Base-by-base conservation (phyloP, 805 yeast genomes). In the Candida ovalis region DNA sequence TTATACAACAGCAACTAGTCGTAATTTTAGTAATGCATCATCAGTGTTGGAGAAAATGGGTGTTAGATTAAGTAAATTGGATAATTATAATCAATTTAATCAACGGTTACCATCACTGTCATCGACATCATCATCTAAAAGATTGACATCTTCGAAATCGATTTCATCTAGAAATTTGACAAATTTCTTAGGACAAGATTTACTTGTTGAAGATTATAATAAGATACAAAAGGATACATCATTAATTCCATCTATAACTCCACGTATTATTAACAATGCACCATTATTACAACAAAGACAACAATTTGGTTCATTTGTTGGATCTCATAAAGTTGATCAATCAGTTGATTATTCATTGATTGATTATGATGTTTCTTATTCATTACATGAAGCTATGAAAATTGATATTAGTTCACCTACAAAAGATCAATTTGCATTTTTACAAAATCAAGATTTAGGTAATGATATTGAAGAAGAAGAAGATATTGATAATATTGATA, bases 311-410 rank as follows among this genome's bases (percentile, higher is more conserved):
- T 52, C 58, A 6, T 45, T 49, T 32, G 44, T 46, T 19, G 46
- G 33, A 6, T 47, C 58, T 8, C 67, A 62, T 47, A 50, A 53
- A 22, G 38, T 51, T 4, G 59, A 53, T n/a, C 45, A 49, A 27
- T 65, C 70, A 7, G 30, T 56, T 9, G 64, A 63, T 45, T 55
- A 58, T 19, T 55, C 63, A 2, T 19, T 57, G 19, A 25, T 53
- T 13, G 62, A 61, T 9, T 57, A 56, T 40, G 68, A 64, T 47
- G 57, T 51, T 4, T 51, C 62, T 1, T 63, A 60, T 46, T 62
- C 67, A 46, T 49, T 65, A 15, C 69, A 64, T 46, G 60, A 68
- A 3, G 70, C 68, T 10, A 54, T 59, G 28, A 63, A 64, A 22
- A 53, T 66, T 28, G 66, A 63, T 19, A 53, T 64, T 12, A 36